A percentile compares a stretch with the other conserved stretches of the same genome.
phyloP scores from a whole-genome alignment of 202 grass and related monocot species.

The Alloteropsis angusta region DNA sequence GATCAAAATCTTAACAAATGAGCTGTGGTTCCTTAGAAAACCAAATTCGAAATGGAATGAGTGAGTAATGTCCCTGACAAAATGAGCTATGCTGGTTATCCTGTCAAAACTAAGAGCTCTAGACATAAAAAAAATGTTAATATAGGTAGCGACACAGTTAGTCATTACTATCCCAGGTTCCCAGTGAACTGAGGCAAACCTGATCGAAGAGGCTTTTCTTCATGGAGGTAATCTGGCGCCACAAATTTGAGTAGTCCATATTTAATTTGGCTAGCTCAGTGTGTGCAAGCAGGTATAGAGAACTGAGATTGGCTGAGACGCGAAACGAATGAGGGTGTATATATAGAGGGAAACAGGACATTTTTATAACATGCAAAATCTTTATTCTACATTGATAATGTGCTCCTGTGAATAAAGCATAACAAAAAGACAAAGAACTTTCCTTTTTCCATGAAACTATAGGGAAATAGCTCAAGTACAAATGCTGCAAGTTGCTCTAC shows the following conservation, averaged over 20 bases:
- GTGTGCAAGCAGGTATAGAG: constrained; percentile 23
- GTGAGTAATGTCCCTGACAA: not conserved
- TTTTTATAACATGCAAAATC: constrained; percentile 40
- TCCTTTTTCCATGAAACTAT: constrained; percentile 28
- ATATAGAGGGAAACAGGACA: constrained; percentile 36
- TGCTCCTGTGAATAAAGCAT: constrained; percentile 43
- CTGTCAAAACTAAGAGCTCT: constrained; percentile 6
- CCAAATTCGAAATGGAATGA: not conserved
- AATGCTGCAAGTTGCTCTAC: constrained; percentile 41
- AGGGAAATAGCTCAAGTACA: constrained; percentile 24
- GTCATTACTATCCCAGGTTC: constrained; percentile 7
- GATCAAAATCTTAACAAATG: not conserved
- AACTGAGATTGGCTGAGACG: constrained; percentile 24
- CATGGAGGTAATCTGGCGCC: constrained; percentile 39
- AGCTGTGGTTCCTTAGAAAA: constrained; percentile 8
- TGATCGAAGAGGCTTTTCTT: constrained; percentile 78
- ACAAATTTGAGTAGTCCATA: constrained; percentile 47
- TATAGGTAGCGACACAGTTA: not conserved
- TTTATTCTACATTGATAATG: constrained; percentile 57
- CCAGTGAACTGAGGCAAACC: constrained; percentile 32
- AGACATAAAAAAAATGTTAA: not conserved
- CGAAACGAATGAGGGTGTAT: constrained; percentile 20
- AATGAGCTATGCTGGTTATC: not conserved
- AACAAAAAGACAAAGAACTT: constrained; percentile 35
- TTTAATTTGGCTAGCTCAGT: constrained; percentile 24